Percentiles rank a stretch among this genome's conserved stretches.
phyloP scores from a whole-genome alignment of 306 rosid genomes.

The Citrullus amarus region DNA sequence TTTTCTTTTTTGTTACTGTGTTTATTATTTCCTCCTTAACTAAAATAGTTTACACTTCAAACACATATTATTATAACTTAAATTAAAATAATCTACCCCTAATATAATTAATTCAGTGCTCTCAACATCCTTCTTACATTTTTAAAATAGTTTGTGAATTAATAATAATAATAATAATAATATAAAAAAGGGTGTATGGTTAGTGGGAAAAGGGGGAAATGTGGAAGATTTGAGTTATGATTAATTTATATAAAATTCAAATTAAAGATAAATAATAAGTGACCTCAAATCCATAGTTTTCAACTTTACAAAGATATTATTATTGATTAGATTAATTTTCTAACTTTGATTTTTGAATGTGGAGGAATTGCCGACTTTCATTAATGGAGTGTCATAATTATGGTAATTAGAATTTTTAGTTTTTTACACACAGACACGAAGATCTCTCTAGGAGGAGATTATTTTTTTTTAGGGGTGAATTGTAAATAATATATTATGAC shows the following conservation, averaged over 20 bases:
- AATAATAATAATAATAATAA: too few species aligned
- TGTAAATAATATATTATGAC: not conserved
- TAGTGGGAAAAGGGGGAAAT: not conserved
- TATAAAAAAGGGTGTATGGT: not conserved
- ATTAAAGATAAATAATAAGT: not conserved
- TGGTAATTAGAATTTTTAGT: not conserved
- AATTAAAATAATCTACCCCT: too few species aligned
- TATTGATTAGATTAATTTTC: not conserved
- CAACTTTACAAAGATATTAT: not conserved
- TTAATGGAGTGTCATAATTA: not conserved
- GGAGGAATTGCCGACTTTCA: slow-evolving; percentile 6
- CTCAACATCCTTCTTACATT: too few species aligned
- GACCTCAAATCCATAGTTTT: slow-evolving; percentile 5
- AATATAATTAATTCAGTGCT: too few species aligned
- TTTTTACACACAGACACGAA: not conserved
- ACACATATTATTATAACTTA: too few species aligned
- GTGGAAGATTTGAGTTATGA: not conserved
- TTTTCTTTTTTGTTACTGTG: too few species aligned
- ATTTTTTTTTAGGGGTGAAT: not conserved
- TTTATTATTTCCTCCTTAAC: too few species aligned
- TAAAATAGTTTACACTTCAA: too few species aligned
- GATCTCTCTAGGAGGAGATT: not conserved
- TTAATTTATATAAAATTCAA: not conserved
- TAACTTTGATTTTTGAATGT: not conserved
- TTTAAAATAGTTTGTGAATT: too few species aligned